Evolutionary conservation across 768 basidiomycete species (phyloP).

Genomic region (Pleurotus salmoneostramineus): DNA sequence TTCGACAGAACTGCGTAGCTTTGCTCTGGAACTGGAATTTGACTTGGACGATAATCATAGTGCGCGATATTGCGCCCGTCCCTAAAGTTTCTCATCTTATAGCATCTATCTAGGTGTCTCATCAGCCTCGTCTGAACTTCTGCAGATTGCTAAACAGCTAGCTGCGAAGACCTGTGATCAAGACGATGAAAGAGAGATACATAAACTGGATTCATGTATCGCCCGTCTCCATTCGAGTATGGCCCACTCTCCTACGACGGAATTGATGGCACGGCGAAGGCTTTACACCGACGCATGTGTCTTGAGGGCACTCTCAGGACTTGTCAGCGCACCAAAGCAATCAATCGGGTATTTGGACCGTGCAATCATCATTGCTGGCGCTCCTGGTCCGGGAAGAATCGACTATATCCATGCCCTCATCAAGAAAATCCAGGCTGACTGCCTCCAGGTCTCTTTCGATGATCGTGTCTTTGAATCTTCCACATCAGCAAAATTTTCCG

Average conservation of each 20-base stretch:
- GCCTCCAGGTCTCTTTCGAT: conserved; percentile 11
- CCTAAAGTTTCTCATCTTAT: no score
- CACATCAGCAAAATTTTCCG: conserved; percentile 5
- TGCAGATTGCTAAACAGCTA: no score
- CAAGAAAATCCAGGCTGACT: conserved; percentile 44
- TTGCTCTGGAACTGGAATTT: no score
- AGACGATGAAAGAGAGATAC: conserved; percentile 9
- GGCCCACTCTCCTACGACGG: conserved; percentile 28
- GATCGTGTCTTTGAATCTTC: background rate
- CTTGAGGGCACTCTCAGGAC: conserved; percentile 43
- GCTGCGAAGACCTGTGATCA: no score
- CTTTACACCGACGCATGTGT: conserved; percentile 77
- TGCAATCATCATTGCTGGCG: conserved; percentile 82
- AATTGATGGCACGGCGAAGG: conserved; percentile 50
- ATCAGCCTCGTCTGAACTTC: no score
- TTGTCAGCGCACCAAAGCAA: conserved; percentile 26
- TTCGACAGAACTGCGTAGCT: no score
- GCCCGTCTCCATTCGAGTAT: conserved; percentile 46
- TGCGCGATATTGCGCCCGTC: no score
- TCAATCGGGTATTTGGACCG: conserved; percentile 67
- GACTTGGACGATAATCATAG: no score
- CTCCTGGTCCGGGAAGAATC: conserved; percentile 54
- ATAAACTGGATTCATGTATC: conserved; percentile 38
- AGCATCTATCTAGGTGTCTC: no score
- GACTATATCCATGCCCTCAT: conserved; percentile 68